Base-by-base conservation (phyloP, 2,329 filamentous ascomycete genomes). In the Phialophora expanda region DNA sequence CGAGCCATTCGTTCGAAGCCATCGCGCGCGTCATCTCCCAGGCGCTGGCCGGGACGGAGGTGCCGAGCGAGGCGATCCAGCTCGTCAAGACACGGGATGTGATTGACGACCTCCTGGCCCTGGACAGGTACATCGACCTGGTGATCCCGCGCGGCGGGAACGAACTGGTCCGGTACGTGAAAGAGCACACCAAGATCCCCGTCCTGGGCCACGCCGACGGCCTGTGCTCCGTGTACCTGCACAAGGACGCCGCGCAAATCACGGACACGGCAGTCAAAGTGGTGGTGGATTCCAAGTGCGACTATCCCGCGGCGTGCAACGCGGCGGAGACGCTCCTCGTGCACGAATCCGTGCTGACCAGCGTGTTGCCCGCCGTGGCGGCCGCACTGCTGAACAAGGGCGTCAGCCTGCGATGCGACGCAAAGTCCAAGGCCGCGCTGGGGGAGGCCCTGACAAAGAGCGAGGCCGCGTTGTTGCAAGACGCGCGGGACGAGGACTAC, bases 141-240 rank as follows among this genome's bases (percentile, higher is more conserved):
- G 95, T 97, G 70, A 96, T 99, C 72, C 95, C 95, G 1, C 86
- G 95, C 46, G 93, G 93, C 56, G 91, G 90, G 62, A 97, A 96
- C 78, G 92, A 96, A 61, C 86, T 97, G 8, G 93, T 97, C 48
- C 86, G 90, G 65, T 92, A 92, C 78, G 92, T 97, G 79, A 97
- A 98, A 79, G 86, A 88, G 53, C 90, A 90, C 70, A 97, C 95
- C 60, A 92, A 92, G 75, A 98, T 99, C 73, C 95, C 95, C 1
- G 95, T 99, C 1, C 87, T 99, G 26, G 95, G 95, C 68, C 95
- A 99, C 76, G 95, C 95, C 26, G 95, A 99, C 76, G 95, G 95
- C 41, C 85, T 98, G 65, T 99, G 95, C 81, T 86, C 88, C 68
- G 87, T 92, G 69, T 99, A 95, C 78, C 84, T 99, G 59, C 90